Conservation (phyloP, 176 grass and related monocot genomes). For the Luzula sylvatica region DNA sequence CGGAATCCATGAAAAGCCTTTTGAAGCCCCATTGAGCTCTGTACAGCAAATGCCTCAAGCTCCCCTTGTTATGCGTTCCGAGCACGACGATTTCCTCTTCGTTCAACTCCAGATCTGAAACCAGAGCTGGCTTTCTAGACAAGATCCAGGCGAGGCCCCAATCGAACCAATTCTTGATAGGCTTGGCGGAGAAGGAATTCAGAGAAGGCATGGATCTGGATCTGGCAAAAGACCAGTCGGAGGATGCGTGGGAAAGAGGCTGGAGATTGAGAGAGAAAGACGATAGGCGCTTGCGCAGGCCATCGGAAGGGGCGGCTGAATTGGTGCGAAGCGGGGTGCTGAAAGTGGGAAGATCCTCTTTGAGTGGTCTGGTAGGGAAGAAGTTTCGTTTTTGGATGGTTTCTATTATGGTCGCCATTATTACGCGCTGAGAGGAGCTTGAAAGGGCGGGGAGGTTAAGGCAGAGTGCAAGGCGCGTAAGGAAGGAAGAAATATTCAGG, state of each 20-base stretch:
- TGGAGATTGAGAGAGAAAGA: slow-evolving; percentile 91
- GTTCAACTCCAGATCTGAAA: slow-evolving; percentile 91
- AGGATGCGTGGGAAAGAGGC: slow-evolving; percentile 55
- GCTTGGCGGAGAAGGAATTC: slow-evolving; percentile 30
- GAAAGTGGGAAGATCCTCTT: slow-evolving; percentile 82
- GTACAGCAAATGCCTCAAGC: slow-evolving; percentile 65
- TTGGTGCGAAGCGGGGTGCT: slow-evolving; percentile 16
- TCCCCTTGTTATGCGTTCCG: slow-evolving; percentile 51
- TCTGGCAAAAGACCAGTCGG: slow-evolving; percentile 39
- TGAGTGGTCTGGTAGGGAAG: slow-evolving; percentile 51
- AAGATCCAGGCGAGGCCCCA: slow-evolving; percentile 74
- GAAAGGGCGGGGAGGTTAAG: not conserved
- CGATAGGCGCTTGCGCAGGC: slow-evolving; percentile 76
- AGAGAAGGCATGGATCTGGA: slow-evolving; percentile 50
- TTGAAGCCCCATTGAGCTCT: slow-evolving; percentile 52
- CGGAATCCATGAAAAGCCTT: slow-evolving; percentile 34
- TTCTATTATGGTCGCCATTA: slow-evolving; percentile 83
- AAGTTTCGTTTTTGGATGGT: slow-evolving; percentile 78
- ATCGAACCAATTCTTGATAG: slow-evolving; percentile 55
- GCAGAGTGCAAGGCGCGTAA: not conserved
- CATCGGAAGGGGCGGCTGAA: slow-evolving; percentile 5
- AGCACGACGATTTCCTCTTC: slow-evolving; percentile 73
- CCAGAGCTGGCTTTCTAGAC: slow-evolving; percentile 50
- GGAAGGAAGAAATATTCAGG: too few species aligned
- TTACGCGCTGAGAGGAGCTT: not conserved